Percentiles rank a stretch among this genome's conserved stretches.
Evolutionary conservation across 176 grass and related monocot genomes (phyloP).

Genomic region (Eragrostis nindensis): DNA sequence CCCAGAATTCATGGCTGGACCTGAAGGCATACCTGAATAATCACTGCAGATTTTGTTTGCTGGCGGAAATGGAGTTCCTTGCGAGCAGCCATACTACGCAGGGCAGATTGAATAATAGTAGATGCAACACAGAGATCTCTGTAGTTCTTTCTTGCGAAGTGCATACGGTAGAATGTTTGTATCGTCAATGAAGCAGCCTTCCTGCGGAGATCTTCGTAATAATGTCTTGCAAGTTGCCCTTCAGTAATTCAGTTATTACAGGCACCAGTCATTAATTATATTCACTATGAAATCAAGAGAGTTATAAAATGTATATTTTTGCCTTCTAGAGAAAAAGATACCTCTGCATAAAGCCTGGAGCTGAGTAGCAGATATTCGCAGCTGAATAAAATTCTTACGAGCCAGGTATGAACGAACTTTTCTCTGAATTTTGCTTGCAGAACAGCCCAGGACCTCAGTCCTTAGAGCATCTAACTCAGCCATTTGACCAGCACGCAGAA

Average conservation of each 20-base stretch:
- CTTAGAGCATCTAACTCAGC: conserved; percentile 94
- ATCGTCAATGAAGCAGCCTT: conserved; percentile 83
- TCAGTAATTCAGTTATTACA: conserved; percentile 59
- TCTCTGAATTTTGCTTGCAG: conserved; percentile 96
- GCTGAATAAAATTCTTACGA: conserved; percentile 66
- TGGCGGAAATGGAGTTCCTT: conserved; percentile 68
- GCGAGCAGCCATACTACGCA: conserved; percentile 82
- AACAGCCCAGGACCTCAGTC: conserved; percentile 75
- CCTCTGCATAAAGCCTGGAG: conserved; percentile 94
- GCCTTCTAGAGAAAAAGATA: conserved; percentile 31
- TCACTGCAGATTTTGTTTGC: conserved; percentile 70
- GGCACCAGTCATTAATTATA: conserved; percentile 39
- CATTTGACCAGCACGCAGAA: conserved; percentile 98
- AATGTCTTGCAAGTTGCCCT: conserved; percentile 78
- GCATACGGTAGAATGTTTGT: conserved; percentile 74
- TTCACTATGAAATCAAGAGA: conserved; percentile 30
- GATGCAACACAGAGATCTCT: conserved; percentile 56
- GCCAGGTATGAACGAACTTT: conserved; percentile 75
- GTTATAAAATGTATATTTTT: background rate
- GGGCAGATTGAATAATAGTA: conserved; percentile 70
- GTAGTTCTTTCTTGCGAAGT: conserved; percentile 78
- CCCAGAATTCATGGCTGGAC: background rate
- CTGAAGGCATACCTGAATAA: conserved; percentile 73
- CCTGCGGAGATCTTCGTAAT: conserved; percentile 71
- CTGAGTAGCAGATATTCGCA: conserved; percentile 57